Base-by-base conservation (phyloP, 2,329 filamentous ascomycete genomes). In the Amphichorda felina region DNA sequence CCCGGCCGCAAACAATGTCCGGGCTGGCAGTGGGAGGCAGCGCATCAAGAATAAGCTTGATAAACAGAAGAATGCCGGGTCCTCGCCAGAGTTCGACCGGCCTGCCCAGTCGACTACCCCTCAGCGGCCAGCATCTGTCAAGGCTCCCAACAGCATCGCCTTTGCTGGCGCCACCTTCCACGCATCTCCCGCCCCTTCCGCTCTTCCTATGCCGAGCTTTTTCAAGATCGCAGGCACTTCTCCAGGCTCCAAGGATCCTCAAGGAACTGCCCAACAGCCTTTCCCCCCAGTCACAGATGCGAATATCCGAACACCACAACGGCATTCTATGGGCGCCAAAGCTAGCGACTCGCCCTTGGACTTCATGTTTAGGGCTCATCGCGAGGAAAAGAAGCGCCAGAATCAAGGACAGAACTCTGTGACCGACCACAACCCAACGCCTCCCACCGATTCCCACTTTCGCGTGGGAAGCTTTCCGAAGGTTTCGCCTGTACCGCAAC, bases 101-200 rank as follows among this genome's bases (percentile, higher is more conserved):
- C 50, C 53, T 14, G 25, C 33, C 11, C 36, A 41, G 15, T 59
- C 59, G 33, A 73, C 68, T 14, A 58, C 49, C 16, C 56, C 57
- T 14, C 49, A 52, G 9, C 61, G 66, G 34, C 60, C 59, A 13
- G 50, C 52, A 8, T 53, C 59, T 21, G 52, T 63, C 43, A 69
- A 67, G 50, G 57, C 68, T 31, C 56, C 57, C 33, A 57, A 57
- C 21, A 59, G 59, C 33, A 66, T 75, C 40, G 78, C 81, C 31
- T 98, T 94, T 59, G 91, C 91, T 27, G 91, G 89, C 11, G 82
- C 89, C 24, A 93, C 87, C 5, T 98, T 96, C 56, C 88, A 95
- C 57, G 84, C 87, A 28, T 96, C 91, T 8, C 91, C 91, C 15
- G 89, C 88, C 2, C 82, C 91, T 1, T 93, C 87, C 8, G 79